Evolutionary conservation across 805 yeast genomes (phyloP), one percentile per base, ranked within the genome.

Genomic region (Candida berthetii): DNA sequence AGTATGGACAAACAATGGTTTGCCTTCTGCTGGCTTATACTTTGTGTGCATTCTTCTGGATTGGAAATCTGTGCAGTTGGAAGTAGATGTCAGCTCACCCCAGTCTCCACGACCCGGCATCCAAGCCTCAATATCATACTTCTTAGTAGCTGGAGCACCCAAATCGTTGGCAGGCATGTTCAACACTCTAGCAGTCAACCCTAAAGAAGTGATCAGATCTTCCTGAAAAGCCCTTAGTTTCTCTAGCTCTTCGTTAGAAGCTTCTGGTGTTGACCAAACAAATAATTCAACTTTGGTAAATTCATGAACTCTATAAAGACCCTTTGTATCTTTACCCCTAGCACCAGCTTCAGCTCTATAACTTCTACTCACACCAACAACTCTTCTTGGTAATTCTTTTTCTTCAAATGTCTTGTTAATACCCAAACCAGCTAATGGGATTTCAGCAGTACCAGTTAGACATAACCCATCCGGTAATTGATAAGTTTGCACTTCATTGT

Each of bases 331-430:
- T 48, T 77, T 78, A 2, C 99, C 99, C 42, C 96, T 75, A 2
- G 98, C 93, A 2, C 98, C 99, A 0, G 99, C 99, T 58, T 93
- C 99, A 0, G 97, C 96, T 47, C 99, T 71, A 57, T 81, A 93
- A 47, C 96, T 78, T 48, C 97, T 71, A 41, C 95, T 83, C 1
- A 88, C 71, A 1, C 97, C 99, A 11, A 80, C 93, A 24, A 76
- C 66, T 52, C 76, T 80, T 13, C 66, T 48, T 0, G 95, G 89
- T 6, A 78, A 64, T 0, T 68, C 61, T 1, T 54, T 36, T 31
- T 67, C 51, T 7, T 61, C 55, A 33, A 82, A 64, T 0, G 66
- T 61, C 19, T 68, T 66, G 42, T 82, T 74, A 5, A 82, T 74
- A 40, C 77, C 80, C 46, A 82, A 63, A 0, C 89, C 96, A 1